A percentile compares a stretch with the other conserved stretches of the same genome.
Evolutionary conservation across 1,284 basidiomycete genomes (phyloP).

Genomic region (Schizophyllum commune): DNA sequence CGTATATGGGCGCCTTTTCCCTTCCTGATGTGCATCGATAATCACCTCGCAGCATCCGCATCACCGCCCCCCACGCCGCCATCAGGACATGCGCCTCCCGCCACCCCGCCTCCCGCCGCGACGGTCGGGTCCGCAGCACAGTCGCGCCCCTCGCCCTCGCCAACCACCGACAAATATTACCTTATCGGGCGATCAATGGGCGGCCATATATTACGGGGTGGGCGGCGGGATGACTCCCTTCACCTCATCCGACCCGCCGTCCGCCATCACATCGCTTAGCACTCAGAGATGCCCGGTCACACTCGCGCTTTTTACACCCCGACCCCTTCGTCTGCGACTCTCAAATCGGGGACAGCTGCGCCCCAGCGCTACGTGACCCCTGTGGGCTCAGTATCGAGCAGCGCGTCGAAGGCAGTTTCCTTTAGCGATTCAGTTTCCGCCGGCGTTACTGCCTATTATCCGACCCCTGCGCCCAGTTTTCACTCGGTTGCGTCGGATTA

Average conservation of each 20-base stretch:
- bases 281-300: neutral
- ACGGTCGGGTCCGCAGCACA: neutral
- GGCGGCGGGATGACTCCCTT: neutral
- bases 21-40: neutral
- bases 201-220: neutral
- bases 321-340: neutral
- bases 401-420: neutral
- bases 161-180: neutral
- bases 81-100: neutral
- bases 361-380: neutral
- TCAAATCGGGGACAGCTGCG: neutral
- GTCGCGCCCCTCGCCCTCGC: neutral
- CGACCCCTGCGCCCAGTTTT: neutral
- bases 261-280: neutral
- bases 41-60: neutral
- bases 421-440: neutral
- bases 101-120: no score
- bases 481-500: neutral
- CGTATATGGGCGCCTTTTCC: neutral
- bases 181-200: neutral
- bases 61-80: neutral
- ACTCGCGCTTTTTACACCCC: neutral
- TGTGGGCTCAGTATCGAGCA: neutral
- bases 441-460: neutral
- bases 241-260: neutral